Evolutionary conservation across 2,329 filamentous ascomycete species (phyloP).

Genomic region (Venturia pyrina): DNA sequence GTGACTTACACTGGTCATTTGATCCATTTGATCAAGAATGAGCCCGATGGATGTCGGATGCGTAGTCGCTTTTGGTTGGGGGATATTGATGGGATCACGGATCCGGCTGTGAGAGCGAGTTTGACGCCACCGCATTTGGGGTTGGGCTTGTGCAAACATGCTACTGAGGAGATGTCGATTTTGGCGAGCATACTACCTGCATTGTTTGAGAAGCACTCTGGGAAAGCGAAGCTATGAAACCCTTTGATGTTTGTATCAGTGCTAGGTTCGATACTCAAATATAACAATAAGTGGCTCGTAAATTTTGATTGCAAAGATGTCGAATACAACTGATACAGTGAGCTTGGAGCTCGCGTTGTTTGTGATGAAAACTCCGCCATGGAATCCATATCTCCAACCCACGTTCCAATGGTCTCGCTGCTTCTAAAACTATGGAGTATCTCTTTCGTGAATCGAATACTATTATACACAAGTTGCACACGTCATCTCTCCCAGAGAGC

Average conservation of each 20-base stretch:
- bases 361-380: neutral
- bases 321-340: neutral
- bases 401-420: neutral
- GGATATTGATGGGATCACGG: conserved; percentile 12
- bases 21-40: conserved; percentile 16
- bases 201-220: neutral
- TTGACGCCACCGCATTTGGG: conserved; percentile 2
- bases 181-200: conserved; percentile 8
- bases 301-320: too few species aligned
- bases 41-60: conserved; percentile 14
- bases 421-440: neutral
- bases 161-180: conserved; percentile 12
- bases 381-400: neutral
- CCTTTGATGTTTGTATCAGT: neutral
- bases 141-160: conserved; percentile 10
- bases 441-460: neutral
- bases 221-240: neutral
- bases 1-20: conserved; percentile 14
- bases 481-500: neutral
- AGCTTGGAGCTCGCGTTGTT: neutral
- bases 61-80: conserved; percentile 15
- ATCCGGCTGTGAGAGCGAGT: neutral
- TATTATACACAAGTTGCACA: neutral
- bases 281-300: too few species aligned
- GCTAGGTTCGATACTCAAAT: too few species aligned